Evolutionary conservation across 2,329 filamentous ascomycete species (phyloP), one percentile per base, ranked within the genome.

Genomic region (Emergomyces africanus): DNA sequence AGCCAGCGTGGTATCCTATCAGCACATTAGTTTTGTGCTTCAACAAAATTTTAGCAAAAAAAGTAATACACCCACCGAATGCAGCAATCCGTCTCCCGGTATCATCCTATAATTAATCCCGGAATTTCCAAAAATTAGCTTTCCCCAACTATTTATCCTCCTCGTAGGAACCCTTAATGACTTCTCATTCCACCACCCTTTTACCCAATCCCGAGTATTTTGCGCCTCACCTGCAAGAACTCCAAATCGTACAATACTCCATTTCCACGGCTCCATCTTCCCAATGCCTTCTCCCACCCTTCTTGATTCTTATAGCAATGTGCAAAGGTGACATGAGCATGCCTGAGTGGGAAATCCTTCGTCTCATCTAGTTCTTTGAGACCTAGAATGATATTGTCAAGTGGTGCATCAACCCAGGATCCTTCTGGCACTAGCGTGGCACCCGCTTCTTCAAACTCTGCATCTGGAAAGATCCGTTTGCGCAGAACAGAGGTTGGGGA

Each of bases 1-100:
- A 94, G 23, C 89, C 89, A 35, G 89, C 89, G 62, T 86, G 83
- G 72, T 85, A 88, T 61, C 78, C 76, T 60, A 77, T 76, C 6
- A 77, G 35, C 20, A 18, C 15, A 39, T 41, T 54, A 37, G 51
- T 8, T 14, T 1, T 41, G 23, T 5, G 20, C 23, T 2, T 10
- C n/a, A 18, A 30, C 30, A 30, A 30, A 53, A 14, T 20, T 3
- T 30, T 3, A 6, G 54, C 12, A 30, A 49, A 25, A 49, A 25
- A 50, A 18, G 25, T 10, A 57, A 53, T 18, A 51, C 35, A 57
- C 53, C 49, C 54, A 61, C 61, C 62, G 58, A 65, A 65, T 10
- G 62, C 64, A 50, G 64, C 62, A 51, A 64, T 59, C 55, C 62
- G 59, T 49, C 64, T 44, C 8, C 62, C 64, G 14, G 55, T 63